Percentiles rank a stretch among this genome's conserved stretches.
Conservation (phyloP, 148 eudicot genomes). For the Vaccinium myrtillus region DNA sequence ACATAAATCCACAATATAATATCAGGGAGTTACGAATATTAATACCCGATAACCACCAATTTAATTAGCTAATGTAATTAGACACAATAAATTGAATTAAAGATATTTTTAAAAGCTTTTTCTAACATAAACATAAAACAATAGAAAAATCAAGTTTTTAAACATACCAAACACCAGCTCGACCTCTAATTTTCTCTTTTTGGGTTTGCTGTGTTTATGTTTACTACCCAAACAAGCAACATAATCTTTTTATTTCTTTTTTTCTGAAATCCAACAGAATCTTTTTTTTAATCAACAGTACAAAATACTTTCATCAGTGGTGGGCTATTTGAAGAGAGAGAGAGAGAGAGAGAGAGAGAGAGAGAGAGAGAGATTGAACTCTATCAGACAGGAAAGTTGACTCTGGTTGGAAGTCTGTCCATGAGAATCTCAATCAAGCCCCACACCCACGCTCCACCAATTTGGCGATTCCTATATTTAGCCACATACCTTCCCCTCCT, state of each 20-base stretch:
- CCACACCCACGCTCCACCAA: not conserved
- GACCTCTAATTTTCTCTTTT: not conserved
- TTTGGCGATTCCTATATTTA: not conserved
- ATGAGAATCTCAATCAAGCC: not conserved
- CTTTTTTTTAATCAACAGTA: not conserved
- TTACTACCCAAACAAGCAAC: not conserved
- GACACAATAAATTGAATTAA: too few species aligned
- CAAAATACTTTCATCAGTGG: not conserved
- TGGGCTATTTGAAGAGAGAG: not conserved
- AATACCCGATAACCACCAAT: too few species aligned
- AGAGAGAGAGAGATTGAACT: not conserved
- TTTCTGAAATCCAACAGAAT: not conserved
- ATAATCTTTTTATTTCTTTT: not conserved
- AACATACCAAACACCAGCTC: not conserved
- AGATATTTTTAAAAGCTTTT: too few species aligned
- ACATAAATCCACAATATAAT: too few species aligned
- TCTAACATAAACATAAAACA: not conserved
- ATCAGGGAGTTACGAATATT: too few species aligned
- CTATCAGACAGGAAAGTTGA: not conserved
- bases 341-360: constrained; percentile 2
- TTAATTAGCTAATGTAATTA: too few species aligned
- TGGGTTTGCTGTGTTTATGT: not conserved
- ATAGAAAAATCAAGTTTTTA: not conserved
- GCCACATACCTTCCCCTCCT: not conserved
- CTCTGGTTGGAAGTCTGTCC: not conserved